Conservation (phyloP, 2,329 filamentous ascomycete species). For the Fusarium nisikadoi region DNA sequence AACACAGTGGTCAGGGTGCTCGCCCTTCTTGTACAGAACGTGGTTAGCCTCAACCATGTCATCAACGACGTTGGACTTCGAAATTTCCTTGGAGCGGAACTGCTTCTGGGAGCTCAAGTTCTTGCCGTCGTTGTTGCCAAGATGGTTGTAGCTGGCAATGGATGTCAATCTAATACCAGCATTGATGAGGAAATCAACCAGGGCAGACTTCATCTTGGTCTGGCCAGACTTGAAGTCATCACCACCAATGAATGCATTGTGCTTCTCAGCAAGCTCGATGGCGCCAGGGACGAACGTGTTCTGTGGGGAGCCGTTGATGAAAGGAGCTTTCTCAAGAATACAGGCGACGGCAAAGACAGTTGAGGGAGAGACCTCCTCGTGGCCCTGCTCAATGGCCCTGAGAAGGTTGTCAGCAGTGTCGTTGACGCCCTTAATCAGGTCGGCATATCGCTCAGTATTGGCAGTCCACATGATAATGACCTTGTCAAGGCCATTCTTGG, state of each 20-base stretch:
- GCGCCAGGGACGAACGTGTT: constrained; percentile 98
- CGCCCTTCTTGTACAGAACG: constrained; percentile 88
- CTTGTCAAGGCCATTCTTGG: constrained; percentile 85
- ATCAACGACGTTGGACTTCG: constrained; percentile 98
- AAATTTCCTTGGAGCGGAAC: constrained; percentile 99
- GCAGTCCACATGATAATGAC: constrained; percentile 98
- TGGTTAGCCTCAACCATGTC: constrained; percentile 98
- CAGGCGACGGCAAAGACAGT: constrained; percentile 95
- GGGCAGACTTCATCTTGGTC: constrained; percentile 99
- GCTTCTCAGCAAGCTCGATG: constrained; percentile 86
- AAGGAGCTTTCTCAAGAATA: constrained; percentile 88
- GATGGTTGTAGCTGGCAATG: constrained; percentile 98
- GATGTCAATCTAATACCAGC: constrained; percentile 99
- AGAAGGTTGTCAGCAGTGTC: constrained; percentile 96
- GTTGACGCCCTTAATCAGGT: constrained; percentile 88
- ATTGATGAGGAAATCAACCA: constrained; percentile 98
- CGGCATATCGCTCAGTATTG: constrained; percentile 97
- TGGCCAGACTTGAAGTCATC: constrained; percentile 99
- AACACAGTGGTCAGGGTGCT: constrained; percentile 97
- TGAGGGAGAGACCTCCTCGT: constrained; percentile 92
- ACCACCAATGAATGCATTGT: constrained; percentile 91
- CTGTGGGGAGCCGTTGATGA: constrained; percentile 99
- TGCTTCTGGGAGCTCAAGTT: constrained; percentile 97
- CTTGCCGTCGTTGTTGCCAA: constrained; percentile 99
- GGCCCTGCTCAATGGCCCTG: constrained; percentile 84